Evolutionary conservation across 73 alveolate species (phyloP), one percentile per base, ranked within the genome.

Genomic region (Loxodes magnus): DNA sequence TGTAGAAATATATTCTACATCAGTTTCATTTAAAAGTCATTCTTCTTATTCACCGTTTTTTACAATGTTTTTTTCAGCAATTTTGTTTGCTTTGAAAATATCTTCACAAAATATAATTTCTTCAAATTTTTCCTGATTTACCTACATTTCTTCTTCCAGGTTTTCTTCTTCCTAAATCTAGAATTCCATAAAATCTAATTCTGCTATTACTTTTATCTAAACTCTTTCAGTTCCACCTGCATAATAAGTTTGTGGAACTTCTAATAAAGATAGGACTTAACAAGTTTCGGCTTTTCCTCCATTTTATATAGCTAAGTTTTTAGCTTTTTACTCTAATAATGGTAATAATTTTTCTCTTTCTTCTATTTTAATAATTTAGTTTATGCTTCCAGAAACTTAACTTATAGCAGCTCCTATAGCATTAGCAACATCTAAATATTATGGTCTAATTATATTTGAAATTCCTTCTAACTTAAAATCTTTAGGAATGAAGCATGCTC

Each of bases 321-420:
- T 37, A 14, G 50, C 20, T 4, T 9, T 37, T 9, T 4, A 9
- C 50, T 9, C 17, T 37, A 4, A 4, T 25, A 37, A 37, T 37
- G 14, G 50, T 9, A 5, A 14, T 25, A 4, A 4, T 9, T 37
- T 37, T 37, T 50, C 16, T 25, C 35, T 50, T 25, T 27, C 63
- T 5, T 20, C 63, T 5, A 20, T 14, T 26, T n/a, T 24, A 4
- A 5, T 30, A 4, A 50, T 24, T 14, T 14, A 28, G 14, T 50
- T 50, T 28, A 50, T 25, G 5, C 7, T 24, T 5, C 30, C 52
- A 23, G 37, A 10, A 4, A 26, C 16, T 25, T 50, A 23, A 3
- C 51, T 24, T 28, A 50, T 50, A 5, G 63, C 63, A 24, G 63
- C 63, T 6, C 63, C 63, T 17, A 50, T 5, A 14, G 63, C 63